phyloP scores from a whole-genome alignment of 192 early-diverging fungal species.

The Umbelopsis sp. region DNA sequence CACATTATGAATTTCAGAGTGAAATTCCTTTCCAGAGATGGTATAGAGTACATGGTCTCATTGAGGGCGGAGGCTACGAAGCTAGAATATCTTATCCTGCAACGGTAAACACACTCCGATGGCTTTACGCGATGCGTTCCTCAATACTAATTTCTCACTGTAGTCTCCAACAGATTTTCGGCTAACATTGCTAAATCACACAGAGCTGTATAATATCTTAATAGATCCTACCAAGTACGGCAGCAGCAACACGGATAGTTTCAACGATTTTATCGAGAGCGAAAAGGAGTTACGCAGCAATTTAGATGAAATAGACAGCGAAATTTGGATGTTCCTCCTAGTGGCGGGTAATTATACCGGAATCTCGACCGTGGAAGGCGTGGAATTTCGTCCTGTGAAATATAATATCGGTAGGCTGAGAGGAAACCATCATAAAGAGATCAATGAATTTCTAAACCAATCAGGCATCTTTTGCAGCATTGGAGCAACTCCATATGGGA shows the following conservation, averaged over 20 bases:
- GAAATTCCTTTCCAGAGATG: slow-evolving; percentile 2
- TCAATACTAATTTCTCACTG: not conserved
- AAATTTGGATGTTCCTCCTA: not conserved
- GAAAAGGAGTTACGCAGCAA: not conserved
- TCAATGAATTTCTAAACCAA: not conserved
- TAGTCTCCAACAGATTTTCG: slow-evolving; percentile 22
- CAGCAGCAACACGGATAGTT: not conserved
- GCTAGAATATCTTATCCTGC: slow-evolving; percentile 23
- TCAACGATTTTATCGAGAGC: not conserved
- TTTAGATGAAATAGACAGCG: not conserved
- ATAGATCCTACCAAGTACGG: not conserved
- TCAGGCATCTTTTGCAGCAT: not conserved
- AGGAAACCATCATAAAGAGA: not conserved
- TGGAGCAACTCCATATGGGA: not conserved
- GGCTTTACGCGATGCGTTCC: not conserved
- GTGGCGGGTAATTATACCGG: slow-evolving; percentile 18
- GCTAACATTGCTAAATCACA: not conserved
- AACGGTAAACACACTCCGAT: slow-evolving; percentile 5
- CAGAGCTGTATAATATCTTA: not conserved
- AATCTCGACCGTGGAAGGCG: not conserved
- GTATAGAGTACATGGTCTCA: not conserved
- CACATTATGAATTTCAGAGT: slow-evolving; percentile 1
- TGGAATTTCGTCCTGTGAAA: slow-evolving; percentile 8
- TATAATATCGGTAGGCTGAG: not conserved
- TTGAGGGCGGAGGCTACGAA: slow-evolving; percentile 7